A percentile compares a stretch with the other conserved stretches of the same genome.
phyloP scores from a whole-genome alignment of 2,329 filamentous ascomycete species.

The Orbilia ellipsospora region DNA sequence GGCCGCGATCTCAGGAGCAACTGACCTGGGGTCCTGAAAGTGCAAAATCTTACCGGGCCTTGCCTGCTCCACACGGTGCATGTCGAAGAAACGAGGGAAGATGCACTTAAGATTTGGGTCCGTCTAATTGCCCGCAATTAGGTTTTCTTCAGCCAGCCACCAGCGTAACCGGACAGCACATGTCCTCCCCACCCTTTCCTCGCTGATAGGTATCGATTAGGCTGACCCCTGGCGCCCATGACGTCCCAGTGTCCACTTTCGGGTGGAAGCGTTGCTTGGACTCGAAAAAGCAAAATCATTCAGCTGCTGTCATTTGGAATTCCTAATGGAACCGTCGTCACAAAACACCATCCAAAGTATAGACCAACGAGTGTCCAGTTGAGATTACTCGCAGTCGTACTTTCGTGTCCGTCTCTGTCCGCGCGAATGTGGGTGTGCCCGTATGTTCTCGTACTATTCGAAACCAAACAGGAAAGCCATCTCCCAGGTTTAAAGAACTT shows the following conservation, averaged over 20 bases:
- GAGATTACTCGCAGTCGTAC: neutral
- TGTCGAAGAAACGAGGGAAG: slow-evolving; percentile 20
- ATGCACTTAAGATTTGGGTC: slow-evolving; percentile 45
- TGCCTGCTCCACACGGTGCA: slow-evolving; percentile 30
- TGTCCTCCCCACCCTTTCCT: slow-evolving; percentile 41
- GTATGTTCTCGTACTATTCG: slow-evolving; percentile 13
- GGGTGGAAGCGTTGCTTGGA: slow-evolving; percentile 46
- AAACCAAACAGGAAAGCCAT: slow-evolving; percentile 30
- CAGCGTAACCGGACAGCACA: slow-evolving; percentile 55
- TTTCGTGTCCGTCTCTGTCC: neutral
- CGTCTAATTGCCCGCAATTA: slow-evolving; percentile 51
- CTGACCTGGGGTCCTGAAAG: too few species aligned
- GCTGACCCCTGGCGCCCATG: slow-evolving; percentile 44
- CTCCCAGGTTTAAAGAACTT: slow-evolving; percentile 10
- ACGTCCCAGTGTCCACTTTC: slow-evolving; percentile 52
- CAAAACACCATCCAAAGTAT: neutral
- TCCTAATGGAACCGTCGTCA: slow-evolving; percentile 17
- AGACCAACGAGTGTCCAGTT: neutral
- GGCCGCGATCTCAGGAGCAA: slow-evolving; percentile 28
- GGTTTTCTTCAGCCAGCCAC: slow-evolving; percentile 53
- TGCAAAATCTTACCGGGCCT: slow-evolving; percentile 16
- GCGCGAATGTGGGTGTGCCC: neutral
- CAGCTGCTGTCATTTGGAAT: slow-evolving; percentile 34
- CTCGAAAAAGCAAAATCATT: slow-evolving; percentile 43
- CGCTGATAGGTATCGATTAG: slow-evolving; percentile 45